Conservation (phyloP, 768 basidiomycete genomes). For the Tulasnella sp. region DNA sequence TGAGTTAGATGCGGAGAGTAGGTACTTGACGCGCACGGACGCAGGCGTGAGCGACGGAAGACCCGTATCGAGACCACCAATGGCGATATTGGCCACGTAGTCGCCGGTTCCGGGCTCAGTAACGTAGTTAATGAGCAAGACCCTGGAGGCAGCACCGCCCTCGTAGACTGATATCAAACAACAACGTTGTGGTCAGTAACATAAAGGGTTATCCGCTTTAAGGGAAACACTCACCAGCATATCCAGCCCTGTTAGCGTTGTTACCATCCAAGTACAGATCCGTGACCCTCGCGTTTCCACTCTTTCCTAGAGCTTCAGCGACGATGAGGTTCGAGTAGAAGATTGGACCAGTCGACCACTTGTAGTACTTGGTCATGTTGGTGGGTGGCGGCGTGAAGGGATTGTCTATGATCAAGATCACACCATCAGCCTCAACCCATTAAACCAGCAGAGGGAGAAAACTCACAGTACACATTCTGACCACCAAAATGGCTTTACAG, state of each 20-base stretch:
- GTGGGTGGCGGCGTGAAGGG: slow-evolving; percentile 13
- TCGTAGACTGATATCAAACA: slow-evolving; percentile 2
- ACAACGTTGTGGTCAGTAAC: too few species aligned
- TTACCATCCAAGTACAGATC: slow-evolving; percentile 1
- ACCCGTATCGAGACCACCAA: slow-evolving; percentile 11
- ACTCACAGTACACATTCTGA: slow-evolving; percentile 14
- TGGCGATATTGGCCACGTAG: not conserved
- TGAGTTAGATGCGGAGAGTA: slow-evolving; percentile 16
- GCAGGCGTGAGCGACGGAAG: not conserved
- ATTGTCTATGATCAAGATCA: not conserved
- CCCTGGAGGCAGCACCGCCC: slow-evolving; percentile 1
- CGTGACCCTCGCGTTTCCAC: slow-evolving; percentile 2
- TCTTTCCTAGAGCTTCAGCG: slow-evolving; percentile 13
- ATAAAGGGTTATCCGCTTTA: too few species aligned
- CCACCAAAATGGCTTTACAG: slow-evolving; percentile 29
- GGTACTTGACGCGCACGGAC: slow-evolving; percentile 11
- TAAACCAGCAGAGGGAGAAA: not conserved
- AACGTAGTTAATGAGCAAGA: slow-evolving; percentile 16
- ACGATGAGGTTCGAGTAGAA: slow-evolving; percentile 13
- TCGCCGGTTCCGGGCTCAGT: slow-evolving; percentile 24
- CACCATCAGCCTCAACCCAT: not conserved
- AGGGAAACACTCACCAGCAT: slow-evolving; percentile 12
- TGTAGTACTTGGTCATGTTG: not conserved
- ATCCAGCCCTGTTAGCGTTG: slow-evolving; percentile 1
- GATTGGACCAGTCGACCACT: slow-evolving; percentile 13